Percentiles rank a stretch among this genome's conserved stretches.
Evolutionary conservation across 352 stramenopile species (phyloP).

Genomic region (Phytophthora kernoviae): DNA sequence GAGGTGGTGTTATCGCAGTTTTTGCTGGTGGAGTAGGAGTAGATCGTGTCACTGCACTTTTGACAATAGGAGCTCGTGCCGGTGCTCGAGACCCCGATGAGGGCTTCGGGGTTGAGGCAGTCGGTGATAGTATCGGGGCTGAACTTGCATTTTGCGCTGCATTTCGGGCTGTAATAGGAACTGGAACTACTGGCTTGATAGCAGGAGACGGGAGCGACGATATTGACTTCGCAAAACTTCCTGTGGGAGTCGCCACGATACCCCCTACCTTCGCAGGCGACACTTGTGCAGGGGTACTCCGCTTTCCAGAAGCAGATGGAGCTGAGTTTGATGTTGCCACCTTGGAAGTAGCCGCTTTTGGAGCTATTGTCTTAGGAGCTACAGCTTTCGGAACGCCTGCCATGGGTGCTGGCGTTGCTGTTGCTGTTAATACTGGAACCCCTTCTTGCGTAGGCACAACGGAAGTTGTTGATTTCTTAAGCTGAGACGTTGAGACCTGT

Average conservation of each 20-base stretch:
- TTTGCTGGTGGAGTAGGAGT: constrained; percentile 2
- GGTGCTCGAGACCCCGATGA: not conserved
- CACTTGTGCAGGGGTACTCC: not conserved
- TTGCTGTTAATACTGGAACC: not conserved
- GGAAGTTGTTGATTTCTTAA: too few species aligned
- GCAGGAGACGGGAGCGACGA: not conserved
- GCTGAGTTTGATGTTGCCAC: constrained; percentile 4
- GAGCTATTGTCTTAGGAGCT: not conserved
- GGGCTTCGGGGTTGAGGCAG: constrained; percentile 9
- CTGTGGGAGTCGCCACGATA: not conserved
- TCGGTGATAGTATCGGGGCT: not conserved
- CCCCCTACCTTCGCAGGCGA: not conserved
- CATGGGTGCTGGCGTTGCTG: not conserved
- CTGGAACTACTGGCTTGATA: not conserved
- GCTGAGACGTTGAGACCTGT: not conserved
- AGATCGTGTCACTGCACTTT: constrained; percentile 3
- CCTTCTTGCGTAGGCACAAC: not conserved
- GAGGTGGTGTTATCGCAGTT: not conserved
- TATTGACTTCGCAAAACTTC: not conserved
- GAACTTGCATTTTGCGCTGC: not conserved
- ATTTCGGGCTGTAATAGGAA: constrained; percentile 1
- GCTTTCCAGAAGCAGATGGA: not conserved
- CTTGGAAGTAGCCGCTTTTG: constrained; percentile 3
- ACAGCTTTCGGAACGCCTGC: not conserved
- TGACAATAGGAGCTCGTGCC: constrained; percentile 4